phyloP scores from a whole-genome alignment of 768 basidiomycete species.

The Xerocomus brunneocitrinus region DNA sequence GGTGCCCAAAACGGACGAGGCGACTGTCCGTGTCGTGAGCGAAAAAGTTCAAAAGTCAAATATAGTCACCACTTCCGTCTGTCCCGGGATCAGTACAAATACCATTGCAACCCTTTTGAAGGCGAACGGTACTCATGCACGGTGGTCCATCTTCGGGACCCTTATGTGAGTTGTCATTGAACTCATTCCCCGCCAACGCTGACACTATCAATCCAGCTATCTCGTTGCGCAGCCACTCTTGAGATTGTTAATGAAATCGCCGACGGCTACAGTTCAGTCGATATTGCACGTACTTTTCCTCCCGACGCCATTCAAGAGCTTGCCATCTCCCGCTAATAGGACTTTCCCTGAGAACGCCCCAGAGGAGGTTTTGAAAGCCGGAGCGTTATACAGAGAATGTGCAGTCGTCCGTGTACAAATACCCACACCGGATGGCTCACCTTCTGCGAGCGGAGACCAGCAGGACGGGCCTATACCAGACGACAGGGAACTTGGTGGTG shows the following conservation, averaged over 20 bases:
- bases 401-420: conserved; percentile 52
- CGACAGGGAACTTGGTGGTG: conserved; percentile 70
- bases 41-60: conserved; percentile 57
- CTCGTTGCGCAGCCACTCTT: conserved; percentile 62
- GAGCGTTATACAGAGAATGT: conserved; percentile 74
- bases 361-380: conserved; percentile 71
- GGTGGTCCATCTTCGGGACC: conserved; percentile 41
- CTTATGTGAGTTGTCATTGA: conserved; percentile 41
- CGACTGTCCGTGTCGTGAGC: conserved; percentile 35
- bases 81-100: conserved; percentile 71
- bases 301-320: conserved; percentile 70
- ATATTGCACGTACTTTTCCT: conserved; percentile 80
- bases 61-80: conserved; percentile 68
- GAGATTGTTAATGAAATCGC: conserved; percentile 64
- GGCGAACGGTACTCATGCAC: conserved; percentile 25
- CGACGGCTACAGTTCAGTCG: conserved; percentile 60
- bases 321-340: conserved; percentile 21
- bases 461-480: conserved; percentile 42
- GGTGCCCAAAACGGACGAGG: conserved; percentile 37
- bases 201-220: conserved; percentile 44
- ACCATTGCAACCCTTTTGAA: conserved; percentile 48
- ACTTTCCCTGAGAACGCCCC: conserved; percentile 21
- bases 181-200: neutral
- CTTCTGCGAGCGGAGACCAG: conserved; percentile 25
- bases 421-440: conserved; percentile 20